Evolutionary conservation across 306 rosid genomes (phyloP), one percentile per base, ranked within the genome.

Genomic region (Styphnolobium japonicum): DNA sequence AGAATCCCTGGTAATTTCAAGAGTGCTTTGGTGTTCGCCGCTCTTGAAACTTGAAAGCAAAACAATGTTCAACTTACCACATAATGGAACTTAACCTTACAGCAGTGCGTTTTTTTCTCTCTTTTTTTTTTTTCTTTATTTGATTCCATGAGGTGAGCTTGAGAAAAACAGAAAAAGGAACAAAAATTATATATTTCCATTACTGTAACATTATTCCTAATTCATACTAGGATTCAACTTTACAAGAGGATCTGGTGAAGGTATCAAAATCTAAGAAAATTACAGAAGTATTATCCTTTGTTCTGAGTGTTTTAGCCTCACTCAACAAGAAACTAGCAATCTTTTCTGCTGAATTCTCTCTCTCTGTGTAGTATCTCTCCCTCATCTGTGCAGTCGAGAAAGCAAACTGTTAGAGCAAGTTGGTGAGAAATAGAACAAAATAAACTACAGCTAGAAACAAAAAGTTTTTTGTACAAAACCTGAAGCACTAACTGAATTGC

Each of bases 261-360:
- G 77, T 71, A 69, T 91, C 97, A 84, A 96, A 96, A 84, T 96
- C 99, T 90, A 96, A 85, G 89, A 86, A 93, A 87, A 96, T 80
- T 84, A 96, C 85, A 78, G 96, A 87, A 42, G 99, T 96, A 66
- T 96, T 96, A 86, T 96, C 99, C 92, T 91, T 96, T 82, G 99
- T 96, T 89, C 93, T 88, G 89, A 83, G 87, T 69, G 96, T 84
- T 88, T 87, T 93, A 86, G 99, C 99, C 81, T 96, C 99, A 76
- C 73, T 85, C 94, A 96, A 78, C 87, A 96, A 87, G 81, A 80
- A 81, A 81, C 86, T 93, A 73, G 99, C 97, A 49, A 85, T 83
- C 89, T 90, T 90, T 72, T 90, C 97, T 19, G 99, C 93, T 16
- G 89, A 78, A 58, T 76, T 87, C 73, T 86, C 96, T 48, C 34